Evolutionary conservation across 2,329 filamentous ascomycete species (phyloP), one percentile per base, ranked within the genome.

Genomic region (Sarocladiaceae sp.): DNA sequence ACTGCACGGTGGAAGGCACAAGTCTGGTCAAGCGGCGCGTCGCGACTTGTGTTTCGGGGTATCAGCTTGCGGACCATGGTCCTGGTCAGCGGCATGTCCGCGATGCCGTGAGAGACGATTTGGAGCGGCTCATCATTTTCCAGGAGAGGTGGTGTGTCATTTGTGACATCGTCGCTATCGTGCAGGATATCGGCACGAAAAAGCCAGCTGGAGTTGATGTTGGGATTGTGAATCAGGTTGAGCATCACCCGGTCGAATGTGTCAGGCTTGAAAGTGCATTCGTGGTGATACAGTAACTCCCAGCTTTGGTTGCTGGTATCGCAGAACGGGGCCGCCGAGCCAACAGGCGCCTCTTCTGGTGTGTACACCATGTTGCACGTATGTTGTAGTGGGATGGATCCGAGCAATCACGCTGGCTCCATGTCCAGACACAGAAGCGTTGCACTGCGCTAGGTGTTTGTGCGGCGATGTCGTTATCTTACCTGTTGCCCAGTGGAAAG

Each of bases 21-120:
- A 2, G 90, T 96, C 68, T 97, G 93, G 53, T 90, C 79, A 56
- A 97, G 68, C 1, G 86, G 77, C 18, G 75, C 72, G 66, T 97
- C 93, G 23, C 93, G 73, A 52, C 84, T 77, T 2, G 84, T 82
- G 66, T 96, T 96, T 49, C 93, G 78, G 3, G 93, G 93, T 44
- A 97, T 84, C 60, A 97, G 73, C 55, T 78, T 86, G 54, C 92
- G 80, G 7, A 96, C 80, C 18, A 96, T 75, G 1, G 83, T 83
- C 57, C 86, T 83, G 22, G 78, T 74, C 28, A 83, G 71, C 23
- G 49, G 53, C 50, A 69, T 64, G 46, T 55, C 58, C 12, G 51
- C 44, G 8, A 71, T 58, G 13, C 56, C 35, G 20, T 42, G 40
- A 11, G n/a, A 42, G 26, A 47, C 35, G 13, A n/a, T 28, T n/a